Conservation (phyloP, 257 asterid species). For the Salvia miltiorrhiza region DNA sequence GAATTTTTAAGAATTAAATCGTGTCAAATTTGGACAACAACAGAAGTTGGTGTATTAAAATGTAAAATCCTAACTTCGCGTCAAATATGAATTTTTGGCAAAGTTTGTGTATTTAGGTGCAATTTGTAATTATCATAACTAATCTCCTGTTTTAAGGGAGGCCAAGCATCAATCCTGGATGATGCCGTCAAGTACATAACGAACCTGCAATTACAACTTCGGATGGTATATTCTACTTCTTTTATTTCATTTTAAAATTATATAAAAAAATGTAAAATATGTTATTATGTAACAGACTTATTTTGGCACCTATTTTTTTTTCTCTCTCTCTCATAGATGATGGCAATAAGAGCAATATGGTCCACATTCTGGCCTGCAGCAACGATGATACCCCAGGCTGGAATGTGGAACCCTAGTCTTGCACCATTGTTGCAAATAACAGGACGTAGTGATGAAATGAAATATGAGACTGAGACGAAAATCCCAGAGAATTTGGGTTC, state of each 20-base stretch:
- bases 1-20: too few species aligned
- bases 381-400: not conserved
- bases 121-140: too few species aligned
- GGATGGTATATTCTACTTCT: not conserved
- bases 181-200: constrained; percentile 32
- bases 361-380: constrained; percentile 4
- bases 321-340: not conserved
- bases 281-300: too few species aligned
- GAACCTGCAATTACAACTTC: not conserved
- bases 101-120: too few species aligned
- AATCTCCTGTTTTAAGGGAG: constrained; percentile 12
- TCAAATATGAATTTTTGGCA: too few species aligned
- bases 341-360: not conserved
- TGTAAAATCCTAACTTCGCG: too few species aligned
- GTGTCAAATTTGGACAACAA: too few species aligned
- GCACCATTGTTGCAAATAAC: not conserved
- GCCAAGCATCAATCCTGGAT: constrained; percentile 29
- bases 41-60: too few species aligned
- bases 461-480: not conserved
- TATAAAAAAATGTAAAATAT: too few species aligned
- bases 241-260: not conserved
- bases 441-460: not conserved
- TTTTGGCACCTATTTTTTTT: too few species aligned
- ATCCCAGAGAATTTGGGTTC: too few species aligned
- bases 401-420: too few species aligned